Evolutionary conservation across 192 early-diverging fungal species (phyloP).

Genomic region (Rhizophagus sp.): DNA sequence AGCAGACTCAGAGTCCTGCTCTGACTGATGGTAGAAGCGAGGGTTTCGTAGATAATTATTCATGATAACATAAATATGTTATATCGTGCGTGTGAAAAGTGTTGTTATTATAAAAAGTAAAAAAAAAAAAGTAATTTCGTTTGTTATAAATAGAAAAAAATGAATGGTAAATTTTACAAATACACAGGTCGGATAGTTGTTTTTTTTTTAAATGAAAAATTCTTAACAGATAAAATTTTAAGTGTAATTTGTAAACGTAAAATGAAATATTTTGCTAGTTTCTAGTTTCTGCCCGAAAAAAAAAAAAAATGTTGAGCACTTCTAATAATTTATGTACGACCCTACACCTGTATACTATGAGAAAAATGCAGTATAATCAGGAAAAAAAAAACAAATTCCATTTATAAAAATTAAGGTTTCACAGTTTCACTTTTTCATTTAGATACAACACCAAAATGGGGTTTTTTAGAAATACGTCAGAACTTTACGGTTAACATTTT

Average conservation of each 20-base stretch:
- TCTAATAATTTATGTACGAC: too few relatives aligned
- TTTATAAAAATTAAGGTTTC: not conserved
- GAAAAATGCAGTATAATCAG: too few relatives aligned
- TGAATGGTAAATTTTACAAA: not conserved
- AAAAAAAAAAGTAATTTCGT: too few relatives aligned
- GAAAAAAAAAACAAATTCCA: not conserved
- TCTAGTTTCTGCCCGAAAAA: too few relatives aligned
- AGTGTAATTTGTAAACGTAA: not conserved
- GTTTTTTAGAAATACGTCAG: not conserved
- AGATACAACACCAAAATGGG: not conserved
- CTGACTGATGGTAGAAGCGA: not conserved
- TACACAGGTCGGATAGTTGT: not conserved
- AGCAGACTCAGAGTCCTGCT: not conserved
- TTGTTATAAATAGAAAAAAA: not conserved
- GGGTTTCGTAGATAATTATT: not conserved
- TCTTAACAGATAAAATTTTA: not conserved
- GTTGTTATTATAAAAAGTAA: not conserved
- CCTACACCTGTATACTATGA: too few relatives aligned
- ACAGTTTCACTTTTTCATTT: not conserved
- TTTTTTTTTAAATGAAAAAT: not conserved
- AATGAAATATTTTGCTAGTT: not conserved
- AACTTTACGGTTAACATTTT: not conserved
- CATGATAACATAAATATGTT: not conserved
- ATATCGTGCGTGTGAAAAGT: not conserved
- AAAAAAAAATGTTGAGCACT: too few relatives aligned